phyloP scores from a whole-genome alignment of 2,329 filamentous ascomycete species.

The Aulographum hederae region DNA sequence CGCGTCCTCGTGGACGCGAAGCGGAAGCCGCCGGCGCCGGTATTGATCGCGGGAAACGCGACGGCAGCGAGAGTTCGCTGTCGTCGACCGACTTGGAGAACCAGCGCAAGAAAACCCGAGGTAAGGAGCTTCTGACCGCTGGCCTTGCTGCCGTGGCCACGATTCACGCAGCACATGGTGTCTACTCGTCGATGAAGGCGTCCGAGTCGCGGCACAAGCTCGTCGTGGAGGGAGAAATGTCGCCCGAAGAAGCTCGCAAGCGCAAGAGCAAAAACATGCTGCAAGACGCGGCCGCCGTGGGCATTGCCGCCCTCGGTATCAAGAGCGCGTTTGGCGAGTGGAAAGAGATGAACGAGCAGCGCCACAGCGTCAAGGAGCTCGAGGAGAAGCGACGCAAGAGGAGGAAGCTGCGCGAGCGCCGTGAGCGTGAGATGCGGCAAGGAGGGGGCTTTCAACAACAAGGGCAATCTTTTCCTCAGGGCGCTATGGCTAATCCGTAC shows the following conservation, averaged over 20 bases:
- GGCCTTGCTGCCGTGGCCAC: conserved; percentile 50
- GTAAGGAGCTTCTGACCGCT: conserved; percentile 47
- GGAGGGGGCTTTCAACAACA: conserved; percentile 18
- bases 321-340: conserved; percentile 48
- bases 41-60: conserved; percentile 4
- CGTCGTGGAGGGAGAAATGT: conserved; percentile 45
- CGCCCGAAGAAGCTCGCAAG: conserved; percentile 41
- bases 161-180: conserved; percentile 47
- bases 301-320: conserved; percentile 48
- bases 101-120: conserved; percentile 43
- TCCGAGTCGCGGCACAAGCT: conserved; percentile 40
- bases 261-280: conserved; percentile 44
- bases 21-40: conserved; percentile 11
- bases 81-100: conserved; percentile 45
- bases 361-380: conserved; percentile 36
- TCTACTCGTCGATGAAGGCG: conserved; percentile 45
- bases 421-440: conserved; percentile 25
- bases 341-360: conserved; percentile 47
- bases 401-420: conserved; percentile 22
- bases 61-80: conserved; percentile 29
- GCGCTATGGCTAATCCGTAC: conserved; percentile 15
- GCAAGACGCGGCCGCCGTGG: conserved; percentile 46
- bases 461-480: conserved; percentile 4
- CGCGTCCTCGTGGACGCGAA: conserved; percentile 18
- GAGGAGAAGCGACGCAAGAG: conserved; percentile 28